These are phyloP conservation scores for Blastobotrys parvus DNA, from an alignment of 805 yeast species.

Conservation along the genomic window DNA sequence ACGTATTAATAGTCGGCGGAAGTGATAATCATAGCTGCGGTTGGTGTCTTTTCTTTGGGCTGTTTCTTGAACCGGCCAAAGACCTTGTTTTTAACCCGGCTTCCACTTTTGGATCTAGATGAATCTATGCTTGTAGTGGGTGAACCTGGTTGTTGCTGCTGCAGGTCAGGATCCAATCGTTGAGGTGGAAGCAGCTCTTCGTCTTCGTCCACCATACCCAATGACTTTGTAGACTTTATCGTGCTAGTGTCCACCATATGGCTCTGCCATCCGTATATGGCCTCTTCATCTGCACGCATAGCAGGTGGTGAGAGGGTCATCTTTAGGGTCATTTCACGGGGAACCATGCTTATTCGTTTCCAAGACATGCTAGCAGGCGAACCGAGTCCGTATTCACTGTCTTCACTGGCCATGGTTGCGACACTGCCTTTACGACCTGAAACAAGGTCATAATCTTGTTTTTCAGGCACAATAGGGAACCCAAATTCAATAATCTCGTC, in stretches of 20 bases:
- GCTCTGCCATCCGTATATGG: slow-evolving; percentile 23
- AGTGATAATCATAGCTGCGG: slow-evolving; percentile 16
- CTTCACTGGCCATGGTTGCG: background rate
- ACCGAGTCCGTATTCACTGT: background rate
- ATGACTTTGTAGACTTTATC: slow-evolving; percentile 4
- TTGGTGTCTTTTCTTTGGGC: slow-evolving; percentile 10
- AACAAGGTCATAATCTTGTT: background rate
- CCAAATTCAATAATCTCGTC: slow-evolving; percentile 22
- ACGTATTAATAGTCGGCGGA: slow-evolving; percentile 18
- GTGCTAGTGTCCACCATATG: slow-evolving; percentile 17
- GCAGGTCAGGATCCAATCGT: background rate
- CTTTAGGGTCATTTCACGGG: slow-evolving; percentile 21
- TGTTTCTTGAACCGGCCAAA: slow-evolving; percentile 10
- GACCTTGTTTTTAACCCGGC: slow-evolving; percentile 9
- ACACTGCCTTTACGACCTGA: background rate
- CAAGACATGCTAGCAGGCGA: background rate
- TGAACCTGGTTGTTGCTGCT: background rate
- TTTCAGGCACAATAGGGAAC: slow-evolving; percentile 14
- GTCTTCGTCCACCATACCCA: background rate
- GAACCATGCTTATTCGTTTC: slow-evolving; percentile 1
- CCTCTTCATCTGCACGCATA: slow-evolving; percentile 22
- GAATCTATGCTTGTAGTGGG: background rate
- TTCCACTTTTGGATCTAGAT: background rate
- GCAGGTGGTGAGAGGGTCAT: slow-evolving; percentile 21
- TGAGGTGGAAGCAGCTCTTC: background rate